phyloP scores from a whole-genome alignment of 2,329 filamentous ascomycete species.

The Pyrenochaeta sp. region DNA sequence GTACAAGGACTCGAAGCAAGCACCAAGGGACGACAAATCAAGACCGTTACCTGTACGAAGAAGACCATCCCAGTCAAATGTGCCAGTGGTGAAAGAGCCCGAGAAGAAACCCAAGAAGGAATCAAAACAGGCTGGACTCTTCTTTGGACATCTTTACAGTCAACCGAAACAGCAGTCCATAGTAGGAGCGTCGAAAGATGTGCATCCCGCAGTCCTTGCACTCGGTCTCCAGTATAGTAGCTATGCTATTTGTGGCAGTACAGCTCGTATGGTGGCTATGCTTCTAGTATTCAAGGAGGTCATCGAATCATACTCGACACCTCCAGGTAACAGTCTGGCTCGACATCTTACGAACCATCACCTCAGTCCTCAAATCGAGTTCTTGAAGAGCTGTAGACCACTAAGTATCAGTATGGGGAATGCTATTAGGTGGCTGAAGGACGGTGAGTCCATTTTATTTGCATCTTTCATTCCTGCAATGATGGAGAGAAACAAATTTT shows the following conservation, averaged over 20 bases:
- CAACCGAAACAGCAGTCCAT: constrained; percentile 73
- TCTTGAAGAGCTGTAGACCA: constrained; percentile 90
- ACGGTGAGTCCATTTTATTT: constrained; percentile 50
- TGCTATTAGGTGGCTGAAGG: constrained; percentile 92
- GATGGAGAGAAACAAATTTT: background rate
- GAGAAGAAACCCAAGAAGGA: constrained; percentile 48
- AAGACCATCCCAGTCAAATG: constrained; percentile 39
- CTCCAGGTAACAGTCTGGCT: constrained; percentile 81
- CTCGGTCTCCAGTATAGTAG: constrained; percentile 90
- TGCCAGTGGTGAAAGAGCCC: constrained; percentile 37
- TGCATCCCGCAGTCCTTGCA: constrained; percentile 85
- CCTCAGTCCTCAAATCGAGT: constrained; percentile 94
- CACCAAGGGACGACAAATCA: constrained; percentile 44
- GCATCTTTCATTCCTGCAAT: background rate
- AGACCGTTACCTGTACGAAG: constrained; percentile 44
- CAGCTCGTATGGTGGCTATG: constrained; percentile 85
- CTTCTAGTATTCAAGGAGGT: constrained; percentile 91
- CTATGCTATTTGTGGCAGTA: constrained; percentile 89
- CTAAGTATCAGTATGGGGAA: constrained; percentile 98
- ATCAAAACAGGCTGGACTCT: constrained; percentile 64
- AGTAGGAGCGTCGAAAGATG: constrained; percentile 69
- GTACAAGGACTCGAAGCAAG: constrained; percentile 46
- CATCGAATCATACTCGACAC: constrained; percentile 91
- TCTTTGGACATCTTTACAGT: constrained; percentile 80
- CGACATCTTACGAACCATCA: constrained; percentile 91